Conservation (phyloP, 768 basidiomycete genomes). For the Paxillus involutus region DNA sequence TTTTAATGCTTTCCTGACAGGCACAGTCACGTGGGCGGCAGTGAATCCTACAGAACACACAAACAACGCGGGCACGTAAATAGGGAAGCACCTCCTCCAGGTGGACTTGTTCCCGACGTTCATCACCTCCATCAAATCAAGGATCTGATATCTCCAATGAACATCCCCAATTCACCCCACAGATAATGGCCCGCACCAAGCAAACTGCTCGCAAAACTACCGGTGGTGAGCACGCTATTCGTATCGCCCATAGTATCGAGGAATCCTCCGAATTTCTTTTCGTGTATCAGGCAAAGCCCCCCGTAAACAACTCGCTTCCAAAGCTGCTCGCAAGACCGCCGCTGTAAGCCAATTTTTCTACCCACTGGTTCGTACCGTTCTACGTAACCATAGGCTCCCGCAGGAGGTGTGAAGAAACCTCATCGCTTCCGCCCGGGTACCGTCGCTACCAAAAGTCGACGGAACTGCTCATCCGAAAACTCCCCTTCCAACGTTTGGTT, state of each 20-base stretch:
- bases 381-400: constrained; percentile 35
- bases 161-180: neutral
- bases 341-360: constrained; percentile 31
- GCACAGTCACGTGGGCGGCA: neutral
- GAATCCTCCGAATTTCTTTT: neutral
- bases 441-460: constrained; percentile 67
- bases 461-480: constrained; percentile 63
- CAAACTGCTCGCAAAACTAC: constrained; percentile 85
- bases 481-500: constrained; percentile 71
- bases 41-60: neutral
- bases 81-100: neutral
- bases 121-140: neutral
- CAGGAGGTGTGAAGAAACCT: constrained; percentile 78
- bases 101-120: neutral
- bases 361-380: constrained; percentile 1
- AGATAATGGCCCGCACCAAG: constrained; percentile 68
- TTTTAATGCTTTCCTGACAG: neutral
- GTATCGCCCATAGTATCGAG: neutral
- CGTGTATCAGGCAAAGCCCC: constrained; percentile 50
- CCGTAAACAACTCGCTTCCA: constrained; percentile 60
- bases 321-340: constrained; percentile 61
- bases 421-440: constrained; percentile 81
- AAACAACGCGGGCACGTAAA: neutral
- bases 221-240: constrained; percentile 46
- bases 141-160: neutral